Base-by-base conservation (phyloP, 768 basidiomycete species). In the Pleurotus tuoliensis region DNA sequence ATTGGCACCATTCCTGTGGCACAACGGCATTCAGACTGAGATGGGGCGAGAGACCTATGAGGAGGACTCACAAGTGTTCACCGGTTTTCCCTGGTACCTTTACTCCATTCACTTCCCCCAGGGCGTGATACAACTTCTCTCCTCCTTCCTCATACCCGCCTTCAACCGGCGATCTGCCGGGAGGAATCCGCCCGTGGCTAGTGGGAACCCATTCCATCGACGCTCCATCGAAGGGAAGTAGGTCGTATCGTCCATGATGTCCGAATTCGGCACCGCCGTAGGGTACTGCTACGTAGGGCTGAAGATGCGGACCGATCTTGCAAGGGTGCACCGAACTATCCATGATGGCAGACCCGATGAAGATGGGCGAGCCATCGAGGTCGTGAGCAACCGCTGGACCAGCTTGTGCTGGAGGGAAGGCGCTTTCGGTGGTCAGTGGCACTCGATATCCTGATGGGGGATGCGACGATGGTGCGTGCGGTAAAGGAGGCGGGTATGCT, bases 151-250 rank as follows among this genome's bases (percentile, higher is more conserved):
- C 90, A 59, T 89, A 88, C 1, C 87, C 89, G 1, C 88, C 91
- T 62, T 87, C 83, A 15, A 92, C 75, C 0, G 86, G 85, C 12
- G 73, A 68, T 34, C 83, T 73, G 4, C 82, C 83, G 2, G 66
- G 60, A 4, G 90, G 85, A 53, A 89, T 75, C 44, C 69, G 72
- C 3, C 90, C 90, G 56, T 81, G 67, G 9, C 80, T 77, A 0
- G 89, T 81, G 0, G 47, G 72, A 5, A 92, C 87, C 76, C 82
- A 89, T 67, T 90, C 90, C 90, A 93, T 93, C 53, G 78, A 80
- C 22, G 71, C 68, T 0, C 76, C 70, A 40, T 81, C 79, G 66
- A 89, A 87, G 3, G 90, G 88, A 0, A 94, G 77, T 37, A 94
- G 70, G 66, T 92, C 90, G 61, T 79, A 92, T 15, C 89, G 77